Base-by-base conservation (phyloP, 2,329 filamentous ascomycete species). In the Aschersonia sp. region DNA sequence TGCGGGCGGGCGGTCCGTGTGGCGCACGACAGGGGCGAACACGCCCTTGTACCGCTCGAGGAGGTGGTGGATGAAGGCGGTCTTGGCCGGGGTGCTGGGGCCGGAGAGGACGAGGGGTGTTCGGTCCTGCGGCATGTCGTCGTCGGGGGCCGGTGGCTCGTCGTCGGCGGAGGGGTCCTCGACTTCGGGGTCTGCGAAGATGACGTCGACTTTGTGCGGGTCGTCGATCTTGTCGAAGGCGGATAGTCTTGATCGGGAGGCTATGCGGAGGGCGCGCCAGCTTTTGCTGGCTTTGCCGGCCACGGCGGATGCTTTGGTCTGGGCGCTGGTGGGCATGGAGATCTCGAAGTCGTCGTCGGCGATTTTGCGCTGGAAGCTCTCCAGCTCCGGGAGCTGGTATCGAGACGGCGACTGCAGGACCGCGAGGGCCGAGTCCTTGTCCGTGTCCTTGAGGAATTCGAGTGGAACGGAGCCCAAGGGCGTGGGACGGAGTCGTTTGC, bases 221-320 rank as follows among this genome's bases (percentile, higher is more conserved):
- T 89, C 82, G 48, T 95, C 89, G 45, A 95, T 85, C 63, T 84
- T 87, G 63, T 97, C 89, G 62, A 97, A 92, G 28, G 80, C 69
- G 43, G 79, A 75, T 54, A 97, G 74, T 56, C 84, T 84, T 49
- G 74, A 80, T 53, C 79, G 80, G 48, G 84, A 81, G 7, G 88
- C 85, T 53, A 94, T 77, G 47, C 92, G 80, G 52, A 98, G 69
- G 4, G 88, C 86, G 55, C 89, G 79, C 92, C 92, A 98, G 49
- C 81, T 84, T 63, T 94, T 91, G 68, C 88, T 95, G 28, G 83
- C 80, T 62, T 94, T 94, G 48, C 81, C 75, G 53, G 85, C 84
- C 5, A 80, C 63, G 28, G 78, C 73, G 9, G 65, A 64, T 0
- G 68, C 66, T 53, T 75, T 77, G 46, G 77, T 74, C 49, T 75